These are phyloP conservation scores for Schizosaccharomyces octosporus DNA, from an alignment of 805 yeast species.

Conservation along the genomic window DNA sequence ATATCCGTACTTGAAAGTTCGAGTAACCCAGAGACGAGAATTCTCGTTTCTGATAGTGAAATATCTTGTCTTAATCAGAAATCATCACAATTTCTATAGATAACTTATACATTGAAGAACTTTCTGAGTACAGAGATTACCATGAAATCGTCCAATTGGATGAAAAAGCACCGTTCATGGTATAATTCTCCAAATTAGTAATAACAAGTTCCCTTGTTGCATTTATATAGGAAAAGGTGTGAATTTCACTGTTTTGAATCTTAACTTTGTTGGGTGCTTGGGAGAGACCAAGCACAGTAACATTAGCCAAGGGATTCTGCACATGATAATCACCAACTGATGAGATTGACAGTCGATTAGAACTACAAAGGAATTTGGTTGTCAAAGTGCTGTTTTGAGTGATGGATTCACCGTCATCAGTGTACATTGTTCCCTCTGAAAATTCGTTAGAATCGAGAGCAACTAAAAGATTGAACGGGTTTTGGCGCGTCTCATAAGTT, in stretches of 20 bases:
- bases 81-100: background rate
- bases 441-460: conserved; percentile 22
- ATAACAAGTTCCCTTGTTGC: background rate
- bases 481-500: conserved; percentile 43
- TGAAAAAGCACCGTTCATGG: background rate
- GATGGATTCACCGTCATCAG: conserved; percentile 50
- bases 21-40: background rate
- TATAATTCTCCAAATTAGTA: background rate
- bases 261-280: background rate
- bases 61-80: background rate
- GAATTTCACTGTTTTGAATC: background rate
- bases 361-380: background rate
- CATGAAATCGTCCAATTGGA: background rate
- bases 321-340: background rate
- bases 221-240: background rate
- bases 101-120: background rate
- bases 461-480: conserved; percentile 43
- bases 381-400: background rate
- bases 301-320: background rate
- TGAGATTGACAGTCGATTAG: background rate
- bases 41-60: background rate
- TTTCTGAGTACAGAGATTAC: background rate
- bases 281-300: conserved; percentile 4
- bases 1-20: background rate
- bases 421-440: conserved; percentile 30